Evolutionary conservation across 768 basidiomycete species (phyloP), one percentile per base, ranked within the genome.

Genomic region (Tylopilus vinaceipallidus): DNA sequence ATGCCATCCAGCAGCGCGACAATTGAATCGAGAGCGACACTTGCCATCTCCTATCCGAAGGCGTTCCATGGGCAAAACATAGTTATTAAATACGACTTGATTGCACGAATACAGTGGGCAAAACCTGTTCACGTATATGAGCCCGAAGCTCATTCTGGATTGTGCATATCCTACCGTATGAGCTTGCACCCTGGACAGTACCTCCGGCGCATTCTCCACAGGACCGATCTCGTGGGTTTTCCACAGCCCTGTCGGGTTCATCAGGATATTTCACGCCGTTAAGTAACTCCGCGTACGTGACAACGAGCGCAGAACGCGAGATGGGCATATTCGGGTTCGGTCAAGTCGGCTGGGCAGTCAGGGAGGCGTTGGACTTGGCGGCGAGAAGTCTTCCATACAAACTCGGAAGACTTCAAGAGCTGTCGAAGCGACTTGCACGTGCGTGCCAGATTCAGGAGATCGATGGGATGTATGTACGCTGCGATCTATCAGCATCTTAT

Each of bases 261-360:
- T 45, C n/a, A 40, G 13, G 14, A n/a, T 12, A 12, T 7, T 16
- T 27, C 14, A 39, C 23, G 12, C 2, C 6, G 17, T 4, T 8
- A 20, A n/a, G 19, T 3, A 12, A 19, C 13, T 9, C 13, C 10
- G 23, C 33, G 20, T 22, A 52, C 45, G 17, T 47, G 41, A 17
- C 41, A 78, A 23, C 41, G 35, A 3, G 45, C 7, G 12, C 20
- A 37, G 26, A 47, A 80, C 14, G 61, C 66, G 16, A 80, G 66
- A 47, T 63, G 70, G 26, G 72, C 72, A 47, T 72, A 78, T 55
- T 73, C 67, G 3, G 68, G 67, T 49, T 79, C 76, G 19, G 54
- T 65, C 48, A 78, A 59, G 53, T 77, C 70, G 8, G 53, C 38
- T 1, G 76, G 78, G 50, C 73, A 73, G 6, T 62, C 45, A 1